Percentiles rank a stretch among this genome's conserved stretches.
Evolutionary conservation across 2,329 filamentous ascomycete genomes (phyloP).

Genomic region (Claviceps monticola): DNA sequence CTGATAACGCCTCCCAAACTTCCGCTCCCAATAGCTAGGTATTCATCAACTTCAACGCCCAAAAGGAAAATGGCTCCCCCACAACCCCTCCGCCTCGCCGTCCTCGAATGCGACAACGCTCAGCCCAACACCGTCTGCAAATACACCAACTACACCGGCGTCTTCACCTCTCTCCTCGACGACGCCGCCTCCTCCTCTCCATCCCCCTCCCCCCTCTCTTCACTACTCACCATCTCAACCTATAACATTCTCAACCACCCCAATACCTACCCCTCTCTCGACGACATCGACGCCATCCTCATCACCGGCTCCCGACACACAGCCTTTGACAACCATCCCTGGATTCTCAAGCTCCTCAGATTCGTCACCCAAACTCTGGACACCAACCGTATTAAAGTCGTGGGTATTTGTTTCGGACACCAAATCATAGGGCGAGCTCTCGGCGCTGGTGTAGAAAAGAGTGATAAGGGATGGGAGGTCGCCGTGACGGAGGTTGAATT

Average conservation of each 20-base stretch:
- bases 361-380: constrained; percentile 21
- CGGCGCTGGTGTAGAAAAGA: constrained; percentile 23
- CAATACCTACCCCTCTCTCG: constrained; percentile 55
- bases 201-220: constrained; percentile 23
- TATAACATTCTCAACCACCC: constrained; percentile 58
- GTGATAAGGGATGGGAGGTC: constrained; percentile 29
- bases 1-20: not conserved
- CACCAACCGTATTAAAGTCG: constrained; percentile 44
- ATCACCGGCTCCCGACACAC: constrained; percentile 59
- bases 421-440: constrained; percentile 32
- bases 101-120: constrained; percentile 80
- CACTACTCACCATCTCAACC: constrained; percentile 42
- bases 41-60: not conserved
- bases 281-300: constrained; percentile 67
- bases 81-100: constrained; percentile 59
- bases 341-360: constrained; percentile 29
- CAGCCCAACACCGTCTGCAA: constrained; percentile 46
- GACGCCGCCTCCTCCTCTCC: constrained; percentile 34
- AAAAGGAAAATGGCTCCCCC: constrained; percentile 27
- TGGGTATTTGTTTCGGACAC: constrained; percentile 35
- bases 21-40: not conserved
- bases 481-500: constrained; percentile 27
- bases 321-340: constrained; percentile 27
- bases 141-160: constrained; percentile 59
- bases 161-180: constrained; percentile 49